Conservation (phyloP, 257 asterid species). For the Mentha longifolia region DNA sequence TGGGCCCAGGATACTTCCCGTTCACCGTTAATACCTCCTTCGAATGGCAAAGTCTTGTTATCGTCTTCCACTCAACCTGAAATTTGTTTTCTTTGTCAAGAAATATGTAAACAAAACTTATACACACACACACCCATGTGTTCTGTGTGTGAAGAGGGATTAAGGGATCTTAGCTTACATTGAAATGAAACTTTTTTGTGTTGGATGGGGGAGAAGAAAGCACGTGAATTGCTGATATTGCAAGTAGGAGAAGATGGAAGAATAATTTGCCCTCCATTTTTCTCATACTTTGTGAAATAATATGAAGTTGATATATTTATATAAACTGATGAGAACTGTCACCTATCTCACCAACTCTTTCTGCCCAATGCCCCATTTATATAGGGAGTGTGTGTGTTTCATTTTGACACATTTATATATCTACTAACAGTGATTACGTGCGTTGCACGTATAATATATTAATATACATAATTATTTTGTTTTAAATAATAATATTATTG, state of each 20-base stretch:
- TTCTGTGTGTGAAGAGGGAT: not conserved
- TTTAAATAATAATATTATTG: too few species aligned
- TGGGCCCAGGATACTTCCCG: constrained; percentile 79
- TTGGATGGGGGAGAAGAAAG: constrained; percentile 44
- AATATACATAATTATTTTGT: too few species aligned
- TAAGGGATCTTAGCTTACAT: constrained; percentile 37
- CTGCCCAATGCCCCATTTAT: constrained; percentile 5
- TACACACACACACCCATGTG: not conserved
- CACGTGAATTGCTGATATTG: constrained; percentile 24
- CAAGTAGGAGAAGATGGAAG: constrained; percentile 31
- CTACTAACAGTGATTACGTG: too few species aligned
- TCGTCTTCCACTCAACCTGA: constrained; percentile 70
- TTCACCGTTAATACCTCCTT: constrained; percentile 62
- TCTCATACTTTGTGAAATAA: too few species aligned
- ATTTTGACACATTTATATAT: not conserved
- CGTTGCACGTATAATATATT: too few species aligned
- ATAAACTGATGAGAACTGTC: not conserved
- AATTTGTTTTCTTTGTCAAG: not conserved
- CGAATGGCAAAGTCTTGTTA: constrained; percentile 62
- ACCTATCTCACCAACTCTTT: not conserved
- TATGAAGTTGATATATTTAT: not conserved
- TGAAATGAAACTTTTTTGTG: constrained; percentile 57
- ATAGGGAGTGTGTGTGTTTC: not conserved
- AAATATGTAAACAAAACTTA: too few species aligned
- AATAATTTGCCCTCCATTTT: constrained; percentile 47